Base-by-base conservation (phyloP, 2,329 filamentous ascomycete species). In the Colletotrichum trifolii region DNA sequence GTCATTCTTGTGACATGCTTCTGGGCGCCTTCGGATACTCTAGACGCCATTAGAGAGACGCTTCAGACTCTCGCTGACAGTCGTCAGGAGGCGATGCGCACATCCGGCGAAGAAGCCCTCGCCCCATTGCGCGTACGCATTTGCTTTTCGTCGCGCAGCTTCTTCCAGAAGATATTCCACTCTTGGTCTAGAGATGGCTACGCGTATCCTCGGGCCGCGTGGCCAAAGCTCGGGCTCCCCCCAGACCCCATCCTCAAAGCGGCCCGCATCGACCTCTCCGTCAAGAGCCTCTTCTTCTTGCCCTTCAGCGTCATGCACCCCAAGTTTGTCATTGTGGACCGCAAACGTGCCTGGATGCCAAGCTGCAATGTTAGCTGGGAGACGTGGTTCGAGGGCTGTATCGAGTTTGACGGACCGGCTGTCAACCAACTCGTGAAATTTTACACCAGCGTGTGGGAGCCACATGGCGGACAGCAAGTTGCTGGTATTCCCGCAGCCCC, bases 291-390 rank as follows among this genome's bases (percentile, higher is more conserved):
- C 8, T 96, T 96, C 76, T 88, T 95, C 67, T 81, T 89, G 2
- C 93, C 93, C 0, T 89, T 96, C 65, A 93, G 91, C 71, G 90
- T 96, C n/a, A 91, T 96, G 88, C 93, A 96, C 73, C 90, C 92
- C 0, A 96, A 96, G 72, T 95, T 92, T 70, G 82, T 95, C 42
- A 82, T 96, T 12, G 76, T 95, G 1, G 93, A 96, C 73, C 84
- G 89, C 1, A 75, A 80, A 38, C 82, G 78, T 2, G 90, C 90
- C 0, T 89, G 90, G 71, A 76, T 96, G 9, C 92, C 92, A 0
- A 93, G 90, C 70, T 94, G 91, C 76, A 96, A 96, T 70, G 87
- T 96, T 5, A 94, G 91, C 72, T 96, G 91, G 91, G 93, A 96
- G 75, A 78, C 87, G n/a, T 96, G 93, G 93, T 89, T 95, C 34